Percentiles rank a stretch among this genome's conserved stretches.
Conservation (phyloP, 1,284 basidiomycete species). For the Apiotrichum mycotoxinovorans region DNA sequence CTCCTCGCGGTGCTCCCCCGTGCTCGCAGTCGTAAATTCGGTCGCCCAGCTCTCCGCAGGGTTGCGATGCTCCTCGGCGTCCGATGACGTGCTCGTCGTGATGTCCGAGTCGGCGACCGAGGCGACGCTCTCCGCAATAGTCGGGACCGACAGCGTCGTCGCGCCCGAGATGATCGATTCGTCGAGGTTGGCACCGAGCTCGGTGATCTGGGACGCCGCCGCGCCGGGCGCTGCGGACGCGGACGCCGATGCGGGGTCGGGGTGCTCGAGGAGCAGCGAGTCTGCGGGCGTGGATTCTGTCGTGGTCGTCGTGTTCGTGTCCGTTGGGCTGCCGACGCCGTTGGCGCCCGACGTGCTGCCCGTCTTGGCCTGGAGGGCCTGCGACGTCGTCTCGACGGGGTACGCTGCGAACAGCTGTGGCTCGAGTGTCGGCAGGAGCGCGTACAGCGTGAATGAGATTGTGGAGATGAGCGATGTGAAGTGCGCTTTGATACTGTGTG, state of each 20-base stretch:
- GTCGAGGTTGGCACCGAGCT: neutral
- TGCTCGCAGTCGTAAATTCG: conserved; percentile 24
- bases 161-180: neutral
- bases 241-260: no score
- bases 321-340: conserved; percentile 8
- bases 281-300: conserved; percentile 21
- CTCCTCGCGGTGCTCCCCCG: conserved; percentile 8
- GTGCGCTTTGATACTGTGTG: conserved; percentile 43
- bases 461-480: conserved; percentile 46
- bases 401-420: conserved; percentile 40
- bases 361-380: conserved; percentile 29
- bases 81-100: neutral
- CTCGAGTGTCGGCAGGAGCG: conserved; percentile 46
- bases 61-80: neutral
- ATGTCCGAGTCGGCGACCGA: conserved; percentile 10
- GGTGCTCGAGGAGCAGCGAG: conserved; percentile 24
- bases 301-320: conserved; percentile 19
- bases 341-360: neutral
- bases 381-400: conserved; percentile 41
- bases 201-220: neutral
- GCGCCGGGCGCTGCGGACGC: no score
- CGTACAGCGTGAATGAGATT: conserved; percentile 49
- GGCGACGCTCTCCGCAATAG: conserved; percentile 10
- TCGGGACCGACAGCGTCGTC: neutral
- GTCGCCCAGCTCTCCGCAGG: conserved; percentile 36